These are phyloP conservation scores for Nicotiana paniculata DNA, from an alignment of 257 asterid species.

Conservation along the genomic window DNA sequence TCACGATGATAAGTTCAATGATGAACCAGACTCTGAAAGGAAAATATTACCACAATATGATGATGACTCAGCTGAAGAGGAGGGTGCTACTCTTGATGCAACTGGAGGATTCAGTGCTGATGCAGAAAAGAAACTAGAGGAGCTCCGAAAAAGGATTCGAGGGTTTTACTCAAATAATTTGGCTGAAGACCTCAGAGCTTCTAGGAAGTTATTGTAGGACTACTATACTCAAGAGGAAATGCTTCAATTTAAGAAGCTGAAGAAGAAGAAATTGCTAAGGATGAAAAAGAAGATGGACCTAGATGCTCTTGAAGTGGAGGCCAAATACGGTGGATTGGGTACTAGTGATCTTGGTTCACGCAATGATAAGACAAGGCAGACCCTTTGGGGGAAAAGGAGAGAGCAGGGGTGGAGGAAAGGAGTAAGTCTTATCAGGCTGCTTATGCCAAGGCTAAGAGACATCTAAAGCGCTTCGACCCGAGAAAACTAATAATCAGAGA, in stretches of 20 bases:
- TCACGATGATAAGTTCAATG: constrained; percentile 75
- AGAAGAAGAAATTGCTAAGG: constrained; percentile 86
- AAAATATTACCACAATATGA: constrained; percentile 91
- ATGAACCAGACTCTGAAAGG: constrained; percentile 48
- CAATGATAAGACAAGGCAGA: constrained; percentile 52
- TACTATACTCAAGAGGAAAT: constrained; percentile 86
- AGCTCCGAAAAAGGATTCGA: constrained; percentile 83
- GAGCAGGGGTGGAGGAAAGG: constrained; percentile 65
- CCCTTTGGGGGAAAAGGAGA: constrained; percentile 67
- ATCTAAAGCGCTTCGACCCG: constrained; percentile 75
- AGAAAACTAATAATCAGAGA: constrained; percentile 21
- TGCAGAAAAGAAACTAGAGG: constrained; percentile 86
- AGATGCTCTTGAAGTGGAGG: constrained; percentile 90
- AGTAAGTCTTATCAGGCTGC: constrained; percentile 72
- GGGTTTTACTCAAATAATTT: constrained; percentile 44
- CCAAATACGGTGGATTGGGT: constrained; percentile 81
- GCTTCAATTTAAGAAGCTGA: constrained; percentile 80
- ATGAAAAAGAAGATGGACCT: constrained; percentile 82
- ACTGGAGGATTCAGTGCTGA: constrained; percentile 78
- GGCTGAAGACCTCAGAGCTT: constrained; percentile 54
- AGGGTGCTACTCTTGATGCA: constrained; percentile 87
- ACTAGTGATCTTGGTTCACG: constrained; percentile 82
- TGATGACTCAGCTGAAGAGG: constrained; percentile 64
- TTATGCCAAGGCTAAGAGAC: constrained; percentile 78
- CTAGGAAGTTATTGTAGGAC: constrained; percentile 57